Conservation (phyloP, 495 filamentous ascomycete species). For the Trichoderma orchidacearum region DNA sequence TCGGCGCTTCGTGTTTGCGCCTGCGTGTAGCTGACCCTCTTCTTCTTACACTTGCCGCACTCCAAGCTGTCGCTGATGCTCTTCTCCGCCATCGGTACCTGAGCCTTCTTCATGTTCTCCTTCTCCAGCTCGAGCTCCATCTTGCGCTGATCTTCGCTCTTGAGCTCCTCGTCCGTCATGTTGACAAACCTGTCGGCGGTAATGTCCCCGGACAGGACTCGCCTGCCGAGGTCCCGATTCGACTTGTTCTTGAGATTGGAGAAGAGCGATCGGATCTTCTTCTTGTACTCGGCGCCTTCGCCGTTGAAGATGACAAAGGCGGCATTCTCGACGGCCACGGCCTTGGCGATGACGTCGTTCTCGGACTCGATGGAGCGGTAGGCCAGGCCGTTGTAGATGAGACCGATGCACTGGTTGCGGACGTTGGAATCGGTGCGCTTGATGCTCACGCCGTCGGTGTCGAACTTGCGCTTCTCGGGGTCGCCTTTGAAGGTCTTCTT, state of each 20-base stretch:
- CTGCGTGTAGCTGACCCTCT: constrained; percentile 88
- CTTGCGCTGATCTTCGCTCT: constrained; percentile 53
- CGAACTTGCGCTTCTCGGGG: constrained; percentile 63
- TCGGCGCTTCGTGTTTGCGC: constrained; percentile 92
- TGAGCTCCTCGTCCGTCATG: constrained; percentile 58
- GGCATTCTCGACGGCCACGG: constrained; percentile 58
- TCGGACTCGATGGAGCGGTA: constrained; percentile 42
- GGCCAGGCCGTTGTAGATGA: constrained; percentile 77
- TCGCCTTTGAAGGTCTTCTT: constrained; percentile 52
- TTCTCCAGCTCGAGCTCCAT: constrained; percentile 58
- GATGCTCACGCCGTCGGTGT: constrained; percentile 62
- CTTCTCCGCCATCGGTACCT: constrained; percentile 80
- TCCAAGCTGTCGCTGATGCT: constrained; percentile 73
- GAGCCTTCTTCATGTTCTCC: constrained; percentile 90
- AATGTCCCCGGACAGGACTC: constrained; percentile 64
- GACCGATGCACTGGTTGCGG: constrained; percentile 72
- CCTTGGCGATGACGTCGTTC: constrained; percentile 48
- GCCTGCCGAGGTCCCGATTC: constrained; percentile 59
- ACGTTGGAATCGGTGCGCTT: constrained; percentile 52
- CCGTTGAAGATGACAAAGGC: constrained; percentile 50
- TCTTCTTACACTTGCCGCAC: constrained; percentile 81
- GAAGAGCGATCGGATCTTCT: constrained; percentile 81
- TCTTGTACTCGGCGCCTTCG: constrained; percentile 61
- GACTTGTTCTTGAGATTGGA: constrained; percentile 87
- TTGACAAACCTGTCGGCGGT: constrained; percentile 55